A percentile compares a stretch with the other conserved stretches of the same genome.
Conservation (phyloP, 495 filamentous ascomycete genomes). For the Tuber borchii region DNA sequence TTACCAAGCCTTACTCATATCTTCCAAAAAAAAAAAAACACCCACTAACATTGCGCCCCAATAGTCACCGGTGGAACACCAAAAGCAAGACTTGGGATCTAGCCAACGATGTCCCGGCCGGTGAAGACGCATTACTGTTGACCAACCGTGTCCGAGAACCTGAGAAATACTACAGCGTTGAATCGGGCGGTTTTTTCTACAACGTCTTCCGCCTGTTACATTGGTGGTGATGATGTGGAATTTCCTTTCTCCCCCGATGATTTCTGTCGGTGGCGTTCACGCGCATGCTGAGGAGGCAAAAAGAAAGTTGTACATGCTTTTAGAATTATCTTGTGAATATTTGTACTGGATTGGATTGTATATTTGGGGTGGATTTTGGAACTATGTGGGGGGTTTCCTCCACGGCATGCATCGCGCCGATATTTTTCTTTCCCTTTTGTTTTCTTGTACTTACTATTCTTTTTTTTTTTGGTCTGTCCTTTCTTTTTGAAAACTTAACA, state of each 20-base stretch:
- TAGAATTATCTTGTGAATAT: conserved; percentile 41
- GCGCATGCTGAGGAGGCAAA: conserved; percentile 6
- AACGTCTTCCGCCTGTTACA: conserved; percentile 37
- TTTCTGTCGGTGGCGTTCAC: not conserved
- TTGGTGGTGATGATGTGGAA: conserved; percentile 38
- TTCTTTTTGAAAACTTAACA: not conserved
- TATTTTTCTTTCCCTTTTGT: conserved; percentile 14
- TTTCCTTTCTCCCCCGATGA: not conserved
- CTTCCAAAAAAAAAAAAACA: not conserved
- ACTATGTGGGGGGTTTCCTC: conserved; percentile 7
- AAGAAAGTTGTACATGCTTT: conserved; percentile 15
- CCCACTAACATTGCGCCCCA: not conserved
- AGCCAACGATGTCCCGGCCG: conserved; percentile 31
- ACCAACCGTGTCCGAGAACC: conserved; percentile 30
- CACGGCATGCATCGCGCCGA: not conserved
- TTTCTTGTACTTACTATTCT: not conserved
- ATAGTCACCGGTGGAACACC: conserved; percentile 39
- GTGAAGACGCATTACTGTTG: conserved; percentile 6
- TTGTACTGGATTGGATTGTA: conserved; percentile 40
- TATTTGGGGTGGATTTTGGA: conserved; percentile 43
- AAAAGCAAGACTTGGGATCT: conserved; percentile 37
- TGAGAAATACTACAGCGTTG: conserved; percentile 35
- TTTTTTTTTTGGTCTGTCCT: not conserved
- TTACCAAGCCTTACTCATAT: not conserved
- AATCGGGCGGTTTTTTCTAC: conserved; percentile 37